Evolutionary conservation across 1,139 yeast genomes (phyloP).

Genomic region (Saccharomyces hybrid): DNA sequence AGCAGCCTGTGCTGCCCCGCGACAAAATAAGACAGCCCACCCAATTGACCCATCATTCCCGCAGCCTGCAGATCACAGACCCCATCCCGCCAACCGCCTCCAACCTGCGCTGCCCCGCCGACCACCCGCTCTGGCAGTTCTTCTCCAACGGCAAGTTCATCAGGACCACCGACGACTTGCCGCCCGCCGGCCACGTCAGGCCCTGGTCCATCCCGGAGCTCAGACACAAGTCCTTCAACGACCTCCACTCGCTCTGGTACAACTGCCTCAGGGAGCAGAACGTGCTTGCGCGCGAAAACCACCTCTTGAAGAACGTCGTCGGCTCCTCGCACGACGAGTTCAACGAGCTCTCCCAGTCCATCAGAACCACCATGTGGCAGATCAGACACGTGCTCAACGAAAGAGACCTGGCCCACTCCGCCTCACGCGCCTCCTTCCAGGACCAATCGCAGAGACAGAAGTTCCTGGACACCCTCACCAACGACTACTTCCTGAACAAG

Average conservation of each 20-base stretch:
- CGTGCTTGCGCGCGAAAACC: slow-evolving; percentile 65
- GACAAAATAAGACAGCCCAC: slow-evolving; percentile 16
- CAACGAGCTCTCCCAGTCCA: slow-evolving; percentile 36
- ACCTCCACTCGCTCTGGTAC: slow-evolving; percentile 87
- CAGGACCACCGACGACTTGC: slow-evolving; percentile 51
- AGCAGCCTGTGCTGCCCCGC: slow-evolving; percentile 8
- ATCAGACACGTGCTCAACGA: slow-evolving; percentile 85
- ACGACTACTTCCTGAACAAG: slow-evolving; percentile 47
- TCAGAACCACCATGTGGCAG: slow-evolving; percentile 57
- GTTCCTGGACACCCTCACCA: neutral
- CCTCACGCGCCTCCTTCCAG: slow-evolving; percentile 40
- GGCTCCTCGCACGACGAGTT: slow-evolving; percentile 34
- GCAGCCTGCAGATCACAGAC: slow-evolving; percentile 47
- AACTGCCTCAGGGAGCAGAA: slow-evolving; percentile 78
- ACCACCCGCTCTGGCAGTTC: slow-evolving; percentile 95
- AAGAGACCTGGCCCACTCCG: slow-evolving; percentile 66
- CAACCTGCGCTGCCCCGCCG: slow-evolving; percentile 65
- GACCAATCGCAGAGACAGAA: slow-evolving; percentile 31
- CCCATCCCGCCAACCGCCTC: slow-evolving; percentile 82
- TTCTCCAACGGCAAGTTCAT: slow-evolving; percentile 58
- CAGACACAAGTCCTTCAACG: slow-evolving; percentile 86
- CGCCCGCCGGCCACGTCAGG: slow-evolving; percentile 45
- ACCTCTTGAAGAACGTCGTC: slow-evolving; percentile 38
- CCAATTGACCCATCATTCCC: slow-evolving; percentile 26
- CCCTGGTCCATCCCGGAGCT: slow-evolving; percentile 86